A percentile compares a stretch with the other conserved stretches of the same genome.
Conservation (phyloP, 2,329 filamentous ascomycete species). For the Thelonectria rubi region DNA sequence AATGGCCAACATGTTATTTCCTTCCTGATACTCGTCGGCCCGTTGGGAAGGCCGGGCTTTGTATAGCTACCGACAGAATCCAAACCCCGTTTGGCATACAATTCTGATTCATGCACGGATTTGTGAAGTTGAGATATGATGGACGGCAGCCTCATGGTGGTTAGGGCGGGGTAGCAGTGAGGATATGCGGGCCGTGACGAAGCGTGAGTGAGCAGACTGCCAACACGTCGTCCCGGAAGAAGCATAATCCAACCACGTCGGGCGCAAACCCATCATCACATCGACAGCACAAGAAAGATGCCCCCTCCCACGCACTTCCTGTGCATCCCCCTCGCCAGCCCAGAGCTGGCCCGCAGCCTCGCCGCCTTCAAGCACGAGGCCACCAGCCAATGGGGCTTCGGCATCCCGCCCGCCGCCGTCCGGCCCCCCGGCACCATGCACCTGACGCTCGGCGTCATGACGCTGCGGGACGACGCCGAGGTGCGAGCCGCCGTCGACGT, state of each 20-base stretch:
- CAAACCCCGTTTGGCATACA: slow-evolving; percentile 15
- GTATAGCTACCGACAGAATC: slow-evolving; percentile 24
- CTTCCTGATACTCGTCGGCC: slow-evolving; percentile 3
- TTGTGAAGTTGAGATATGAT: not conserved
- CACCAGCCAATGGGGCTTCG: slow-evolving; percentile 53
- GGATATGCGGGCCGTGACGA: too few relatives aligned
- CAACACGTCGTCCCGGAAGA: too few relatives aligned
- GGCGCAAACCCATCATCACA: too few relatives aligned
- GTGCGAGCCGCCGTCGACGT: slow-evolving; percentile 54
- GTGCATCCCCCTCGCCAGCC: slow-evolving; percentile 74
- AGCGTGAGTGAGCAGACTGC: too few relatives aligned
- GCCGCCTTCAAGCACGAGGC: slow-evolving; percentile 69
- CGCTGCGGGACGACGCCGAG: slow-evolving; percentile 61
- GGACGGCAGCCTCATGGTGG: too few relatives aligned
- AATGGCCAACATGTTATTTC: slow-evolving; percentile 14
- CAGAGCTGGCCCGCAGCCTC: slow-evolving; percentile 72
- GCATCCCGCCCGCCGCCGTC: slow-evolving; percentile 72
- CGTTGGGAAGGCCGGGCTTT: slow-evolving; percentile 12
- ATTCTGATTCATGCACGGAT: not conserved
- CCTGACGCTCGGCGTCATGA: slow-evolving; percentile 88
- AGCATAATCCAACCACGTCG: too few relatives aligned
- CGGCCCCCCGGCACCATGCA: slow-evolving; percentile 84
- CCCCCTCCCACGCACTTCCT: slow-evolving; percentile 74
- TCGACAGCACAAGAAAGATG: too few relatives aligned
- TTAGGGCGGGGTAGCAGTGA: too few relatives aligned